Evolutionary conservation across 2,329 filamentous ascomycete genomes (phyloP), one percentile per base, ranked within the genome.

Genomic region (Cladosporium oxysporum): DNA sequence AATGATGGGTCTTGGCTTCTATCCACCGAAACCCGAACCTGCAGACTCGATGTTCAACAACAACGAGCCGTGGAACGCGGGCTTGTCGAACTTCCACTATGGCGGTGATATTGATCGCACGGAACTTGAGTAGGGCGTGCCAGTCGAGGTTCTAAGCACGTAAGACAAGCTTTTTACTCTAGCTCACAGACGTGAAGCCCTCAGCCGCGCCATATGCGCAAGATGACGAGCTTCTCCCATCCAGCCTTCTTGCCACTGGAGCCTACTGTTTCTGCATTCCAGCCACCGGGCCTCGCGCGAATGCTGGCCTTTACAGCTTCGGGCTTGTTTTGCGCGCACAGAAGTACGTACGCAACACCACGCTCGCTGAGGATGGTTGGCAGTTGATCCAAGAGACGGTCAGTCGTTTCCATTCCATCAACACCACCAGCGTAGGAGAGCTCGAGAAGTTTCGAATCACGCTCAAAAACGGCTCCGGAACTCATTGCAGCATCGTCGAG

Each of bases 371-470:
- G 76, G 1, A 91, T 80, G 0, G 76, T 75, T 0, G 91, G 90
- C 69, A 99, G 79, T 37, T 85, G 83, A 11, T 86, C 85, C 47
- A 99, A 81, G 70, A 99, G 81, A 49, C 91, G 84, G 68, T 94
- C 87, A 55, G 94, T 99, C 29, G 90, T 92, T 80, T 96, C 92
- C 94, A 99, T 99, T 6, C 95, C 95, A 76, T 97, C 90, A 33
- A 81, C 79, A 0, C 95, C 95, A 29, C 95, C 95, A 0, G 93
- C 94, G 76, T 97, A 98, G 4, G 93, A 92, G 58, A 98, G 82
- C 47, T 90, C 88, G 28, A 98, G 85, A 64, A 97, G 83, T 74
- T 92, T 90, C 31, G 91, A 93, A 74, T 97, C 93, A 66, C 88
- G 86, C 65, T 93, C 91, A 71, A 92, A 97, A 11, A 74, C 71